Evolutionary conservation across 2,329 filamentous ascomycete genomes (phyloP).

Genomic region (Magnaporthiopsis incrustans): DNA sequence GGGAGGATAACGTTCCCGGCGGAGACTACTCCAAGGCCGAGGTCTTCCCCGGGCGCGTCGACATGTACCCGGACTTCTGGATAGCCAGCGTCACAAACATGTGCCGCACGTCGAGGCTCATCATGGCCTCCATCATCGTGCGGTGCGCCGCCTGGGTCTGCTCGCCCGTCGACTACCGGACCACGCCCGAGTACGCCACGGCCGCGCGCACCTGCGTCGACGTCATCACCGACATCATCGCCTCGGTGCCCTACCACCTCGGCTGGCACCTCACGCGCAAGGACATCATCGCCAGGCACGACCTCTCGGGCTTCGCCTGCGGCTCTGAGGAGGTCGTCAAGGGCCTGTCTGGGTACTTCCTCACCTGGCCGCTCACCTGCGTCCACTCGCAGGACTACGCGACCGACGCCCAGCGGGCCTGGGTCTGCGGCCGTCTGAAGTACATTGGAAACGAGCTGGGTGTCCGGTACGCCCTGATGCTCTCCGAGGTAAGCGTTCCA

Average conservation of each 20-base stretch:
- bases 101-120: conserved; percentile 43
- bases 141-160: conserved; percentile 54
- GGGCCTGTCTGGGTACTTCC: conserved; percentile 49
- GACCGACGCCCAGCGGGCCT: conserved; percentile 49
- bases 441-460: conserved; percentile 49
- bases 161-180: conserved; percentile 52
- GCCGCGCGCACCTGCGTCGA: conserved; percentile 43
- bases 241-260: conserved; percentile 53
- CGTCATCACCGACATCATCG: conserved; percentile 50
- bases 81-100: conserved; percentile 51
- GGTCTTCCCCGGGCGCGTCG: conserved; percentile 52
- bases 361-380: conserved; percentile 50
- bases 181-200: conserved; percentile 52
- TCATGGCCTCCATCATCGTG: conserved; percentile 46
- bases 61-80: conserved; percentile 52
- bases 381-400: conserved; percentile 49
- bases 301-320: conserved; percentile 38
- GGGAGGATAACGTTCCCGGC: conserved; percentile 46
- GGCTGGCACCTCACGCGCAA: conserved; percentile 46
- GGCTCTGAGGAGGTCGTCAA: conserved; percentile 43
- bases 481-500: conserved; percentile 38
- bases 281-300: conserved; percentile 29
- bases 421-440: conserved; percentile 44
- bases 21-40: conserved; percentile 45
- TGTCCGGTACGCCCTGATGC: conserved; percentile 48